Evolutionary conservation across 768 basidiomycete genomes (phyloP).

Genomic region (Rhodocollybia butyracea): DNA sequence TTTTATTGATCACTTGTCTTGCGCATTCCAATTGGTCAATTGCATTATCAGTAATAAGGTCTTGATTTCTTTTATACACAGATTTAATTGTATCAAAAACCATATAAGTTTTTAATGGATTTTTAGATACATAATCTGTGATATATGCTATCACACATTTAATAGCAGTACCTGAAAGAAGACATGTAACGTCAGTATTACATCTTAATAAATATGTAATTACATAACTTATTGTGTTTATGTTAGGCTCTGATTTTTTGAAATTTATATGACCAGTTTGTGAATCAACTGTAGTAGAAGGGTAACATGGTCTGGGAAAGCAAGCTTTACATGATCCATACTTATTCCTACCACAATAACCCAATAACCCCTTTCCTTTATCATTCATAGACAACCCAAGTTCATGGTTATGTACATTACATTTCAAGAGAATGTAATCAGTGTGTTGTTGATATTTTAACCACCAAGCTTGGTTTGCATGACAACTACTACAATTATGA

Average conservation of each 20-base stretch:
- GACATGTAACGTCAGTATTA: slow-evolving; percentile 9
- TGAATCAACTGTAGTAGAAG: not conserved
- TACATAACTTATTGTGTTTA: not conserved
- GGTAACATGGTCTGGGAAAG: not conserved
- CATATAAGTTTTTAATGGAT: slow-evolving; percentile 7
- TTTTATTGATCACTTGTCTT: too few relatives aligned
- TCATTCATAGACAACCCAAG: not conserved
- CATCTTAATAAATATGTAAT: not conserved
- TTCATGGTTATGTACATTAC: not conserved
- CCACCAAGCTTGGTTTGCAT: not conserved
- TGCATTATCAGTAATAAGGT: slow-evolving; percentile 4
- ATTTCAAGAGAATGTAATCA: not conserved
- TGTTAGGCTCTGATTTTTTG: slow-evolving; percentile 1
- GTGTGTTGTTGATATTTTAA: not conserved
- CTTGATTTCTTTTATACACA: not conserved
- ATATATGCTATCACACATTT: slow-evolving; percentile 14
- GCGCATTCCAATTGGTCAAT: slow-evolving; percentile 1
- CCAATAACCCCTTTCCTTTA: not conserved
- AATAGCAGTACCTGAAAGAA: slow-evolving; percentile 12
- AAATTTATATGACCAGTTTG: not conserved
- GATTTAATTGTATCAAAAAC: not conserved
- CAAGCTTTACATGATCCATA: not conserved
- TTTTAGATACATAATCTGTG: slow-evolving; percentile 15
- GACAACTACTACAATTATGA: not conserved
- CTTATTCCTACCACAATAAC: not conserved